Base-by-base conservation (phyloP, 169 alveolate species). In the Pseudocohnilembus persalinus region DNA sequence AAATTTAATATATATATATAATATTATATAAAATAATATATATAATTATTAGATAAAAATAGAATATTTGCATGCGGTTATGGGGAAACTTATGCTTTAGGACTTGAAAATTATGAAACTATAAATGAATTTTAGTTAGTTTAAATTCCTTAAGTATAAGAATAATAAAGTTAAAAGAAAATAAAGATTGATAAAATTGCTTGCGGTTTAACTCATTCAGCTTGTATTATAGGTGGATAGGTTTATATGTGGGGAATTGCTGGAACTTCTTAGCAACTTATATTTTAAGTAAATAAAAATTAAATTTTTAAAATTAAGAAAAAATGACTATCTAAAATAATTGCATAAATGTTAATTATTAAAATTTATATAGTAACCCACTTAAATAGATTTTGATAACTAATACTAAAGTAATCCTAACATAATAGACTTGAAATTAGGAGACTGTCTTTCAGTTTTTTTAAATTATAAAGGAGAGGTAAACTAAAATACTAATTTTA, bases 1-100 rank as follows among this genome's bases (percentile, higher is more conserved):
- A 24, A 31, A 0, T 31, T 75, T 26, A 1, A n/a, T n/a, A 1
- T 77, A 25, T 0, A 32, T 31, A 31, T 31, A 33, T 29, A 15
- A 0, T 27, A 26, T 27, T 15, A 4, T 73, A 73, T 29, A 74
- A 29, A 32, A 29, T 25, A 1, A 74, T 74, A 4, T 76, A 31
- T 31, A 0, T 29, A 6, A 27, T 29, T 64, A 29, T 27, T 81
- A 81, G 86, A 87, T 82, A 83, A 84, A 82, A 89, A 93, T 82
- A 89, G 92, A 88, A 64, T 93, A 28, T 91, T 91, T 77, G 89
- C 96, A 4, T 92, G 96, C 85, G 97, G 97, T 33, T 93, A 89
- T 81, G 96, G 96, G 31, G 92, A 91, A 79, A 89, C 93, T 28
- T 91, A 84, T 88, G 93, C 96, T 35, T 76, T 91, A 31, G 96